A percentile compares a stretch with the other conserved stretches of the same genome.
Conservation (phyloP, 2,329 filamentous ascomycete genomes). For the Rachicladosporium sp. region DNA sequence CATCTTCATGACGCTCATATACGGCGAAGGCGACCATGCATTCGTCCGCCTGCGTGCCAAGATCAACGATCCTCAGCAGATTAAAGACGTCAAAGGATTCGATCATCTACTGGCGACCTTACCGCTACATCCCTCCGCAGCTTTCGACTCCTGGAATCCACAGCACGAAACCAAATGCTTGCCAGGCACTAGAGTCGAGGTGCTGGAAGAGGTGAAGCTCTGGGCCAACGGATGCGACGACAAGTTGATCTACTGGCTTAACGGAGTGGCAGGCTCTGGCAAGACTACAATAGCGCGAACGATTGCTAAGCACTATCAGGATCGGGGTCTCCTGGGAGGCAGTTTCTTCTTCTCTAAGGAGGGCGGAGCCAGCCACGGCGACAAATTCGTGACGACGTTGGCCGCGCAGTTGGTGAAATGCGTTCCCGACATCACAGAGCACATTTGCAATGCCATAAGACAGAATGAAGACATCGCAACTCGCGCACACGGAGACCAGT, state of each 20-base stretch:
- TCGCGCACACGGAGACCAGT: slow-evolving; percentile 5
- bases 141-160: background rate
- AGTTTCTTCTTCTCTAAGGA: slow-evolving; percentile 23
- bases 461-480: slow-evolving; percentile 1
- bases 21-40: slow-evolving; percentile 7
- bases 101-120: too few relatives aligned
- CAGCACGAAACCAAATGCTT: slow-evolving; percentile 11
- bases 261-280: slow-evolving; percentile 23
- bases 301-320: slow-evolving; percentile 9
- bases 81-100: too few relatives aligned
- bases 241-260: slow-evolving; percentile 21
- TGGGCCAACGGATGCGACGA: slow-evolving; percentile 8
- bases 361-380: slow-evolving; percentile 10
- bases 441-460: slow-evolving; percentile 8
- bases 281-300: slow-evolving; percentile 24
- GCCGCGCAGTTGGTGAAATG: slow-evolving; percentile 10
- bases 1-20: slow-evolving; percentile 6
- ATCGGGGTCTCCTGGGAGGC: slow-evolving; percentile 12
- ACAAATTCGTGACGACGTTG: slow-evolving; percentile 18
- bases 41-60: too few relatives aligned
- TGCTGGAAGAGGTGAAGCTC: slow-evolving; percentile 13
- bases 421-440: slow-evolving; percentile 2
- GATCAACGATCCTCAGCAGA: too few relatives aligned
- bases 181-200: slow-evolving; percentile 11
- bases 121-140: background rate